Base-by-base conservation (phyloP, 352 stramenopile species). In the Pelagophyceae sp. region DNA sequence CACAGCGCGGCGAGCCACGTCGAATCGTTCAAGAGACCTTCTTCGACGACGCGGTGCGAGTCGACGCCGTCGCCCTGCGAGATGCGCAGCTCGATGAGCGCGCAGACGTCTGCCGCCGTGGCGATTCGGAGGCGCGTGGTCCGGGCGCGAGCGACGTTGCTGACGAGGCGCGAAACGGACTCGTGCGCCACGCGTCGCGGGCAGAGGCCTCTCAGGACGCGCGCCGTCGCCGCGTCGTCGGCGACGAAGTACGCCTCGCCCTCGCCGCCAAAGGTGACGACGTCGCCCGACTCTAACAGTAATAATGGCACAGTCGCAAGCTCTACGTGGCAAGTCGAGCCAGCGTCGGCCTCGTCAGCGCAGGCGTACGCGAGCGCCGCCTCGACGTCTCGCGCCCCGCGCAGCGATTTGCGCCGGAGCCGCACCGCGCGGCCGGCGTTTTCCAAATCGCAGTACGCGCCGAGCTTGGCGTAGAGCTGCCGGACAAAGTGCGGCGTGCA, bases 1-100 rank as follows among this genome's bases (percentile, higher is more conserved):
- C 58, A 67, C 58, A 67, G 58, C 58, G 58, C 58, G 23, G 5
- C 58, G 58, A 67, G 58, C 58, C 58, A 67, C 58, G 23, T 6
- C 58, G 58, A 11, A 23, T 54, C 11, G 45, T 23, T 11, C 45
- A 11, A 54, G 23, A 23, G 11, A 23, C 11, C 45, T 54, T 54
- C 45, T 23, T 23, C 45, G 11, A 23, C 11, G 45, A 11, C 45
- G 45, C 45, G 11, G 11, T 54, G 11, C n/a, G n/a, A n/a, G n/a
- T n/a, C n/a, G n/a, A n/a, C n/a, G n/a, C n/a, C n/a, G n/a, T n/a
- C n/a, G n/a, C n/a, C n/a, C n/a, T n/a, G n/a, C n/a, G 45, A 11
- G 11, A 54, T 54, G 45, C 11, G 11, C 45, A 54, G 11, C 11
- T 54, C 45, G 45, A 54, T 23, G 45, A 54, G 45, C 11, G 45